Evolutionary conservation across 352 stramenopile genomes (phyloP).

Genomic region (Phytophthora citrophthora): DNA sequence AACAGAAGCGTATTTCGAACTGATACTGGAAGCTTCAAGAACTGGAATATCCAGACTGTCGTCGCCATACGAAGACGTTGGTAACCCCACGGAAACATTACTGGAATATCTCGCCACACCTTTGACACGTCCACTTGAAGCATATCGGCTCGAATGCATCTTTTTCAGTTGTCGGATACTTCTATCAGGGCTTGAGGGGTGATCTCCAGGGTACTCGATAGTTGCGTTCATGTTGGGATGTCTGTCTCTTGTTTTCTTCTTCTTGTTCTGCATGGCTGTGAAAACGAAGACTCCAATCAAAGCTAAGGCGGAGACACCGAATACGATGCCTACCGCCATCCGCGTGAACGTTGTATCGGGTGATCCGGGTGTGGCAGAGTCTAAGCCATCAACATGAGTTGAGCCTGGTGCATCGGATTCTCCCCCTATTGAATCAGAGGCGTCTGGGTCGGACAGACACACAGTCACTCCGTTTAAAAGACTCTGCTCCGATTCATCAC

Average conservation of each 20-base stretch:
- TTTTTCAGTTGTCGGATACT: not conserved
- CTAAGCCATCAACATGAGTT: conserved; percentile 5
- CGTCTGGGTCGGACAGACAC: conserved; percentile 12
- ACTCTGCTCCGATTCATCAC: conserved; percentile 26
- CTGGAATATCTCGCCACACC: conserved; percentile 1
- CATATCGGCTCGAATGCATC: not conserved
- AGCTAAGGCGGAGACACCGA: not conserved
- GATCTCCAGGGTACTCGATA: not conserved
- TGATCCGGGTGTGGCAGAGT: not conserved
- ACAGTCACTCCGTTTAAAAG: conserved; percentile 18
- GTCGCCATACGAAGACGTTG: not conserved
- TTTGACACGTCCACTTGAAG: not conserved
- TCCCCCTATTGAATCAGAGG: not conserved
- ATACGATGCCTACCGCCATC: conserved; percentile 5
- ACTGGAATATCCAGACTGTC: conserved; percentile 4
- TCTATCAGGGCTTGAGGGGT: not conserved
- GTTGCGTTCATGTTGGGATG: not conserved
- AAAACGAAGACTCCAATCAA: conserved; percentile 4
- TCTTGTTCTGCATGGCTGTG: not conserved
- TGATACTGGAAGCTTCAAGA: conserved; percentile 6
- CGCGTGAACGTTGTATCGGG: conserved; percentile 1
- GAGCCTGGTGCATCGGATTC: conserved; percentile 5
- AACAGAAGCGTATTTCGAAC: conserved; percentile 3
- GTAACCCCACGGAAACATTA: conserved; percentile 1
- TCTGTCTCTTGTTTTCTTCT: too few species aligned